phyloP scores from a whole-genome alignment of 805 yeast genomes.

The Yarrowia porcina region DNA sequence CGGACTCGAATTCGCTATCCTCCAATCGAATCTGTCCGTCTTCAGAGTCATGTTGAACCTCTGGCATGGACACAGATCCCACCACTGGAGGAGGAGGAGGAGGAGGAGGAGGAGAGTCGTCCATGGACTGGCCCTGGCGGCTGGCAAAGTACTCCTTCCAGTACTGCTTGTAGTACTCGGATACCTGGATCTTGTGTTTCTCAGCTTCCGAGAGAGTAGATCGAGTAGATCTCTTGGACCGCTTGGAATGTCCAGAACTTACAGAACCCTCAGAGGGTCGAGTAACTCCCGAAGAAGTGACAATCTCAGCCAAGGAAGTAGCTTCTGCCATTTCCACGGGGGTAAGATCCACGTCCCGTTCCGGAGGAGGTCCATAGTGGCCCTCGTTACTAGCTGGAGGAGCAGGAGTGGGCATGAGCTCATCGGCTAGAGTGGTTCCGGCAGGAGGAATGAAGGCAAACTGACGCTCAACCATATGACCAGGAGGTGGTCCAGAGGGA shows the following conservation, averaged over 20 bases:
- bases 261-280: neutral
- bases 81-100: slow-evolving; percentile 11
- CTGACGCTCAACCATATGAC: neutral
- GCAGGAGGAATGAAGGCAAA: slow-evolving; percentile 19
- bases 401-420: neutral
- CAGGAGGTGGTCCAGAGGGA: slow-evolving; percentile 12
- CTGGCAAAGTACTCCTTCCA: slow-evolving; percentile 22
- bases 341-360: neutral
- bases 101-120: neutral
- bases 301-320: neutral
- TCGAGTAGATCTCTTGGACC: neutral
- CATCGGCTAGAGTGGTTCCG: slow-evolving; percentile 6
- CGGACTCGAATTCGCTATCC: slow-evolving; percentile 20
- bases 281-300: neutral
- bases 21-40: slow-evolving; percentile 8
- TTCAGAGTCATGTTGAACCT: neutral
- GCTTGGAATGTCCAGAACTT: neutral
- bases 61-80: slow-evolving; percentile 6
- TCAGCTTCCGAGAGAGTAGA: slow-evolving; percentile 6
- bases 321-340: neutral
- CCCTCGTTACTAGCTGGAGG: neutral
- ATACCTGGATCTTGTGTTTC: slow-evolving; percentile 15
- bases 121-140: neutral
- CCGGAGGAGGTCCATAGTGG: slow-evolving; percentile 1
- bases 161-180: slow-evolving; percentile 25